Conservation (phyloP, 495 filamentous ascomycete species). For the Saxophila tyrrhenica region DNA sequence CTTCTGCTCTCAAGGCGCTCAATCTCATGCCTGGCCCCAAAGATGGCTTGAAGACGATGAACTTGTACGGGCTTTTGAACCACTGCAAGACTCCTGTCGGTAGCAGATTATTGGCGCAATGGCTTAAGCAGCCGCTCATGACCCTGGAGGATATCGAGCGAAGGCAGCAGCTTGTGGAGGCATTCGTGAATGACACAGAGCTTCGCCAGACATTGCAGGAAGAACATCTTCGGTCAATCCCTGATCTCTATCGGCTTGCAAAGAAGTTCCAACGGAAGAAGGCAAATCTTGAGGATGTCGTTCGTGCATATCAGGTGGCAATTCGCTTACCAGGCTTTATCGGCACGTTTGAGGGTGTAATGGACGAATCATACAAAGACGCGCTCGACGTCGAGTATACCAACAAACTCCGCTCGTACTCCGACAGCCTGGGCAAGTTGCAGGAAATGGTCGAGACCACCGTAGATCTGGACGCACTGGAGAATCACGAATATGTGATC, state of each 20-base stretch:
- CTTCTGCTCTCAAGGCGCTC: conserved; percentile 82
- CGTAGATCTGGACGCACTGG: conserved; percentile 87
- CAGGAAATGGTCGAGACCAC: conserved; percentile 99
- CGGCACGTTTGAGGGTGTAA: conserved; percentile 76
- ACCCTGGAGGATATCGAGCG: conserved; percentile 78
- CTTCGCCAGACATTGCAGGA: conserved; percentile 96
- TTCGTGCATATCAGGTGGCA: conserved; percentile 85
- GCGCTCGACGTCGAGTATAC: conserved; percentile 84
- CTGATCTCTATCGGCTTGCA: conserved; percentile 83
- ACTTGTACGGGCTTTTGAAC: conserved; percentile 83
- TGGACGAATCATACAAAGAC: conserved; percentile 88
- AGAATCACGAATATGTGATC: conserved; percentile 97
- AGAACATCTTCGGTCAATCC: conserved; percentile 85
- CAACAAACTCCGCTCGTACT: conserved; percentile 60
- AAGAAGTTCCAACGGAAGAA: conserved; percentile 89
- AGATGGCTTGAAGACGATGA: conserved; percentile 97
- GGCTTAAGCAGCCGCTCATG: conserved; percentile 98
- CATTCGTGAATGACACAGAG: conserved; percentile 87
- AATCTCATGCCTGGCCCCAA: conserved; percentile 94
- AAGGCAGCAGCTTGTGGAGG: conserved; percentile 87
- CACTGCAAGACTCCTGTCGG: conserved; percentile 96
- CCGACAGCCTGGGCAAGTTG: conserved; percentile 69
- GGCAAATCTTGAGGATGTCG: conserved; percentile 90
- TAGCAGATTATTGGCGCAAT: conserved; percentile 82
- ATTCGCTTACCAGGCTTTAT: conserved; percentile 88